A percentile compares a stretch with the other conserved stretches of the same genome.
phyloP scores from a whole-genome alignment of 2,329 filamentous ascomycete species.

The Epichloe amarillans region DNA sequence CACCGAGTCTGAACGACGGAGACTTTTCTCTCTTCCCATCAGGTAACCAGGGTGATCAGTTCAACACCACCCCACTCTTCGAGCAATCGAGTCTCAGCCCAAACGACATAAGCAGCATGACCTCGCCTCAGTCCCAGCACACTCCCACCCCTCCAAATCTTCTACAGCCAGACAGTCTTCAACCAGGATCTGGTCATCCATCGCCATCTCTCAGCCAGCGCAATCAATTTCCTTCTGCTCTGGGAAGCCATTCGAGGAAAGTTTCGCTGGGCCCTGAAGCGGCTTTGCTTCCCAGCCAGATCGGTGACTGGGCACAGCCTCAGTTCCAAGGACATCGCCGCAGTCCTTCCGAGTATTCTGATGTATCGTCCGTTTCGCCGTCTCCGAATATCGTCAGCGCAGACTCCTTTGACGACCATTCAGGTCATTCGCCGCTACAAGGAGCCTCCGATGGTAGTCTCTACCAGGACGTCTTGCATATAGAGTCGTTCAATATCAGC shows the following conservation, averaged over 20 bases:
- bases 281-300: constrained; percentile 39
- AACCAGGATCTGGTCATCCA: constrained; percentile 36
- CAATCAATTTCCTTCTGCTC: constrained; percentile 40
- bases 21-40: constrained; percentile 55
- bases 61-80: constrained; percentile 49
- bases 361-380: constrained; percentile 72
- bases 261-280: constrained; percentile 44
- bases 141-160: constrained; percentile 44
- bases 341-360: constrained; percentile 81
- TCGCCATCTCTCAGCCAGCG: constrained; percentile 44
- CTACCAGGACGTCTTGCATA: constrained; percentile 65
- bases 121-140: constrained; percentile 40
- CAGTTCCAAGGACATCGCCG: constrained; percentile 74
- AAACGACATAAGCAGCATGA: constrained; percentile 38
- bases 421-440: constrained; percentile 69
- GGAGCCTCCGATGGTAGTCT: constrained; percentile 56
- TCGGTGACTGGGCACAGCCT: constrained; percentile 38
- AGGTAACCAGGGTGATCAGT: constrained; percentile 39
- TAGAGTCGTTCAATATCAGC: constrained; percentile 69
- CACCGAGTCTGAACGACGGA: constrained; percentile 35
- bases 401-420: constrained; percentile 63
- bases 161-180: constrained; percentile 34
- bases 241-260: constrained; percentile 39
- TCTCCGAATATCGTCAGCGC: constrained; percentile 70
- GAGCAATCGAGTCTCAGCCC: constrained; percentile 31